phyloP scores from a whole-genome alignment of 805 yeast genomes.

The Blastobotrys terrestris region DNA sequence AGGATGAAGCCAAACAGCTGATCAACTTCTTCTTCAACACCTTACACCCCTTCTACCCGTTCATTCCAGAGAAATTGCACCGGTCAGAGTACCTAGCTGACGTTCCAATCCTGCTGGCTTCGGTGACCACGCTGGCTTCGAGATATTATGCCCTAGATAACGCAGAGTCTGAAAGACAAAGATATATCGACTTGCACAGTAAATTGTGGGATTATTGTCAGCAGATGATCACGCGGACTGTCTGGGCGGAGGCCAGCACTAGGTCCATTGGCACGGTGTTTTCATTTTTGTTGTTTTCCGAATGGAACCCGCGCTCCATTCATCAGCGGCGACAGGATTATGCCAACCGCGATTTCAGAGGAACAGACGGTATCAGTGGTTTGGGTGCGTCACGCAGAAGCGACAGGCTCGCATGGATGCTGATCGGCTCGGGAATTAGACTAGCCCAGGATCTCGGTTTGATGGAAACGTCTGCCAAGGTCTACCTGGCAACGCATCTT shows the following conservation, averaged over 20 bases:
- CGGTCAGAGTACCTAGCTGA: constrained; percentile 60
- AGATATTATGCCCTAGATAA: constrained; percentile 40
- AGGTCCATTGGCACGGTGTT: constrained; percentile 80
- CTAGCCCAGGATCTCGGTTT: constrained; percentile 83
- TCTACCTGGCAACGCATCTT: constrained; percentile 76
- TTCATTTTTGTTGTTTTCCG: constrained; percentile 79
- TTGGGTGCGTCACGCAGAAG: constrained; percentile 79
- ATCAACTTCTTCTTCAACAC: constrained; percentile 52
- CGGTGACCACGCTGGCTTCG: constrained; percentile 73
- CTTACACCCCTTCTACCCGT: constrained; percentile 88
- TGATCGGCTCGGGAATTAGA: constrained; percentile 80
- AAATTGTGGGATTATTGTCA: constrained; percentile 82
- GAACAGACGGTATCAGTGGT: constrained; percentile 35
- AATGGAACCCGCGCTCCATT: constrained; percentile 94
- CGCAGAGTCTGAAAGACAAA: not conserved
- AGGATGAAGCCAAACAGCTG: constrained; percentile 31
- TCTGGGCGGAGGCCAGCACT: constrained; percentile 91
- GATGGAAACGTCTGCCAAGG: constrained; percentile 63
- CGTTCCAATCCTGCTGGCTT: constrained; percentile 74
- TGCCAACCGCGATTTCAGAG: constrained; percentile 32
- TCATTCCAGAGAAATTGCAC: constrained; percentile 69
- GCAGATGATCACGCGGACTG: constrained; percentile 71
- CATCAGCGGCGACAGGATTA: constrained; percentile 85
- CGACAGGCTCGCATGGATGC: constrained; percentile 91
- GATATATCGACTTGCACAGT: constrained; percentile 56